Conservation (phyloP, 1,284 basidiomycete species). For the Malassezia psittaci region DNA sequence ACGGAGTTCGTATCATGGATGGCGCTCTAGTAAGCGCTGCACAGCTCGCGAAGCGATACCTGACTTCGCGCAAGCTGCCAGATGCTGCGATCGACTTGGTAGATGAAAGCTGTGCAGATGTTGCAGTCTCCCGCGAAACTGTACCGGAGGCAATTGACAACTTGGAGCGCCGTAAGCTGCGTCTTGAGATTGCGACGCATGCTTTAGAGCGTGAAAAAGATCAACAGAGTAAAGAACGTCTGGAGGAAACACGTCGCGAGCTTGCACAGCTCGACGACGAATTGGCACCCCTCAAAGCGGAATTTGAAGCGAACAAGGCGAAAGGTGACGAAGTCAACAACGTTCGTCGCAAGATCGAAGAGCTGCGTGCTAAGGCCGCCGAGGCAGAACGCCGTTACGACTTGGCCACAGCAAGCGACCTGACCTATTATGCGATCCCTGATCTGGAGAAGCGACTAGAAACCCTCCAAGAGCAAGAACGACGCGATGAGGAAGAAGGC, state of each 20-base stretch:
- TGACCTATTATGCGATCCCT: slow-evolving; percentile 85
- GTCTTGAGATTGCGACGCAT: slow-evolving; percentile 90
- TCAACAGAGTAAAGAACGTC: slow-evolving; percentile 72
- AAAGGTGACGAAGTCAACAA: slow-evolving; percentile 75
- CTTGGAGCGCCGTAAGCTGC: slow-evolving; percentile 80
- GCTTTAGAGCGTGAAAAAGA: slow-evolving; percentile 76
- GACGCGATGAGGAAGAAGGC: slow-evolving; percentile 47
- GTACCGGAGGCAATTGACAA: slow-evolving; percentile 88
- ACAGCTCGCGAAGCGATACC: slow-evolving; percentile 83
- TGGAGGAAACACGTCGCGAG: slow-evolving; percentile 66
- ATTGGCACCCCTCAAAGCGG: slow-evolving; percentile 74
- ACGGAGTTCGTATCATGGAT: slow-evolving; percentile 67
- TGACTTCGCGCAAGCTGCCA: slow-evolving; percentile 51
- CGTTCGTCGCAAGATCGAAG: slow-evolving; percentile 74
- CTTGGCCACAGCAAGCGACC: slow-evolving; percentile 57
- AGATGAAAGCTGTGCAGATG: slow-evolving; percentile 52
- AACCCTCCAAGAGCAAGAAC: slow-evolving; percentile 52
- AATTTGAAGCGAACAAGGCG: slow-evolving; percentile 79
- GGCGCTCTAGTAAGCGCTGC: slow-evolving; percentile 81
- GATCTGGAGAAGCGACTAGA: slow-evolving; percentile 66
- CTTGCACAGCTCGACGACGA: slow-evolving; percentile 80
- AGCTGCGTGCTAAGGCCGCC: slow-evolving; percentile 81
- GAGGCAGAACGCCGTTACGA: slow-evolving; percentile 77
- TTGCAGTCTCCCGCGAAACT: slow-evolving; percentile 62
- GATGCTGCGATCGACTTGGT: slow-evolving; percentile 49